A percentile compares a stretch with the other conserved stretches of the same genome.
Conservation (phyloP, 2,329 filamentous ascomycete genomes). For the Myriosclerotinia curreyana region DNA sequence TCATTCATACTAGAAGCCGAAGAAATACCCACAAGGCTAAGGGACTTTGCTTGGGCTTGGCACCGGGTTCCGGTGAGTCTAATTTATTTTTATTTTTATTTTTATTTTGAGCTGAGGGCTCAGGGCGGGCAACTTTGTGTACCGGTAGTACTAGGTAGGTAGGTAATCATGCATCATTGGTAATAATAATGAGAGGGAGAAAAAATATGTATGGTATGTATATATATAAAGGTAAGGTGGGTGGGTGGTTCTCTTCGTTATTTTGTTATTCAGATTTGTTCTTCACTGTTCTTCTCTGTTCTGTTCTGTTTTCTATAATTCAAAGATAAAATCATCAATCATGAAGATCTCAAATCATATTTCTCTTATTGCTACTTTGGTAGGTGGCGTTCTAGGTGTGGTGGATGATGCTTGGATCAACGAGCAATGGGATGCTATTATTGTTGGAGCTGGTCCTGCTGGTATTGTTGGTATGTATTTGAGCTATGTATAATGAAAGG, state of each 20-base stretch:
- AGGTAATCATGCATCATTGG: too few species aligned
- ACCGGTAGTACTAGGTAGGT: too few species aligned
- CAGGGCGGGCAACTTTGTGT: too few species aligned
- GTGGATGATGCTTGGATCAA: conserved; percentile 30
- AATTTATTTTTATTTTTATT: too few species aligned
- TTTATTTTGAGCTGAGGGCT: too few species aligned
- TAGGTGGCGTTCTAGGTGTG: background rate
- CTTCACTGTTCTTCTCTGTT: background rate
- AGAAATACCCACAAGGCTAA: too few species aligned
- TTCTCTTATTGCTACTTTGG: conserved; percentile 5
- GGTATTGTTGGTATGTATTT: conserved; percentile 44
- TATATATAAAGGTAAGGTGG: too few species aligned
- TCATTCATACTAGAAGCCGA: too few species aligned
- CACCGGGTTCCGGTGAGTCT: too few species aligned
- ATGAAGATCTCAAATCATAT: conserved; percentile 6
- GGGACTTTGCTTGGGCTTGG: too few species aligned
- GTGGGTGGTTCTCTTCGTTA: background rate
- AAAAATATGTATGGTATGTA: background rate
- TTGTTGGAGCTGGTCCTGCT: conserved; percentile 50
- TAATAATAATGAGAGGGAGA: background rate
- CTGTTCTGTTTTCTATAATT: background rate
- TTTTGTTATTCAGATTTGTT: too few species aligned
- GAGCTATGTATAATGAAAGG: background rate
- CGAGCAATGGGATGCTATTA: conserved; percentile 40
- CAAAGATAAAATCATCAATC: background rate